A percentile compares a stretch with the other conserved stretches of the same genome.
Conservation (phyloP, 371 early-diverging fungal genomes). For the Saksenaea vasiformis region DNA sequence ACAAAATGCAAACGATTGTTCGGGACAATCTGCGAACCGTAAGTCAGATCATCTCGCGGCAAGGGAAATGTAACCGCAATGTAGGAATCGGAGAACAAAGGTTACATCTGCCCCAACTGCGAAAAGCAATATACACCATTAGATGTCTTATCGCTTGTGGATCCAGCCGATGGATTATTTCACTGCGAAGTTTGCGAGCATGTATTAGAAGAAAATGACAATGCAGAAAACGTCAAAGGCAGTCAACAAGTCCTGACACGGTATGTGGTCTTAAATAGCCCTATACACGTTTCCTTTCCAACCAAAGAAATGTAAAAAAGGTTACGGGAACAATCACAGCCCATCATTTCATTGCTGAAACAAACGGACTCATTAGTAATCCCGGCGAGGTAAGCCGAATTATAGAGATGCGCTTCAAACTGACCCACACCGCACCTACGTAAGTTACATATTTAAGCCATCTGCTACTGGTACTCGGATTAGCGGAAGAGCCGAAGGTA, state of each 20-base stretch:
- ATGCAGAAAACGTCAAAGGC: constrained; percentile 61
- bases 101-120: constrained; percentile 70
- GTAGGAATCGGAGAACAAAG: constrained; percentile 72
- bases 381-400: constrained; percentile 52
- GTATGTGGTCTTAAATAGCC: constrained; percentile 5
- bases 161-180: constrained; percentile 51
- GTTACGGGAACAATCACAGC: constrained; percentile 79
- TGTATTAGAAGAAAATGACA: constrained; percentile 67
- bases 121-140: constrained; percentile 55
- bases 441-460: constrained; percentile 50
- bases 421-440: too few species aligned
- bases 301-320: constrained; percentile 25
- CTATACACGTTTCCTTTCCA: background rate
- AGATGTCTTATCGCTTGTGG: constrained; percentile 58
- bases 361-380: constrained; percentile 78
- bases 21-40: constrained; percentile 71
- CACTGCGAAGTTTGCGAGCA: constrained; percentile 64
- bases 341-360: constrained; percentile 81
- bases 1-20: constrained; percentile 77
- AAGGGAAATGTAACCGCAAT: background rate
- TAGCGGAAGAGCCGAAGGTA: constrained; percentile 29
- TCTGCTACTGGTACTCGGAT: constrained; percentile 20
- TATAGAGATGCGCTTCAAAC: background rate
- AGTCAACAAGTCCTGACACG: constrained; percentile 40
- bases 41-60: constrained; percentile 8